These are phyloP conservation scores for Monosporascus sp. DNA, from an alignment of 2,329 filamentous ascomycete genomes.

Conservation along the genomic window DNA sequence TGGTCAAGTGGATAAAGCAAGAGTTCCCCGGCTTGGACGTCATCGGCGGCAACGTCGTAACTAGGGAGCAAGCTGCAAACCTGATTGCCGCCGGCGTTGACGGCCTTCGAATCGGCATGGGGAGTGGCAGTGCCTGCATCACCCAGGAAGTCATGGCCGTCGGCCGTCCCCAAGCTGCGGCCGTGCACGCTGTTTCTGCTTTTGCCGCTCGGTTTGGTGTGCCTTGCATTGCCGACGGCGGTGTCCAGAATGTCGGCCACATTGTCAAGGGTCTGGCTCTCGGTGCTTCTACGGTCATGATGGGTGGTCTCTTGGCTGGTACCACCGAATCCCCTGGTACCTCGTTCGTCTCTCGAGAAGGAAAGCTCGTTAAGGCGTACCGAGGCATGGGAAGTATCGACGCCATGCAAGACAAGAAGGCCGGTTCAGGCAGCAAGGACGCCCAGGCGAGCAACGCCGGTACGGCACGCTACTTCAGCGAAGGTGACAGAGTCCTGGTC, in stretches of 20 bases:
- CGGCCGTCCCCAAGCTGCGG: constrained; percentile 88
- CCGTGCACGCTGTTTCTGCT: constrained; percentile 81
- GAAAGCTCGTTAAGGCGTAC: constrained; percentile 98
- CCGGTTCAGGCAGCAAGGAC: constrained; percentile 66
- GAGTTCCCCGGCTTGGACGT: constrained; percentile 84
- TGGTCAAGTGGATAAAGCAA: constrained; percentile 94
- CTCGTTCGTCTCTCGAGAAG: constrained; percentile 92
- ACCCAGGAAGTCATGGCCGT: constrained; percentile 99
- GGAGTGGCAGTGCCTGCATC: constrained; percentile 95
- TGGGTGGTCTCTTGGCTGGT: constrained; percentile 95
- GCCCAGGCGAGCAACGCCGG: constrained; percentile 83
- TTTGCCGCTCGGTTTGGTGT: constrained; percentile 94
- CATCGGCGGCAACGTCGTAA: constrained; percentile 98
- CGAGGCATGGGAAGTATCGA: constrained; percentile 98
- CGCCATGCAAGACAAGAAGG: constrained; percentile 99
- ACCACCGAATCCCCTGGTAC: constrained; percentile 96
- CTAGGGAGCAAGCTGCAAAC: constrained; percentile 86
- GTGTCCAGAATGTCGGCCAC: constrained; percentile 97
- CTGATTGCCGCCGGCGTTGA: constrained; percentile 93
- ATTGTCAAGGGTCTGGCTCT: constrained; percentile 97
- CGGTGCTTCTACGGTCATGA: constrained; percentile 95
- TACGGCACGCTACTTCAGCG: constrained; percentile 96
- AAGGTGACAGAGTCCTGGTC: constrained; percentile 89
- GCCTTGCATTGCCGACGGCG: constrained; percentile 95
- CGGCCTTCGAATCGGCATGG: constrained; percentile 97